phyloP scores from a whole-genome alignment of 2,329 filamentous ascomycete species.

The Magnaporthiopsis rhizophila region DNA sequence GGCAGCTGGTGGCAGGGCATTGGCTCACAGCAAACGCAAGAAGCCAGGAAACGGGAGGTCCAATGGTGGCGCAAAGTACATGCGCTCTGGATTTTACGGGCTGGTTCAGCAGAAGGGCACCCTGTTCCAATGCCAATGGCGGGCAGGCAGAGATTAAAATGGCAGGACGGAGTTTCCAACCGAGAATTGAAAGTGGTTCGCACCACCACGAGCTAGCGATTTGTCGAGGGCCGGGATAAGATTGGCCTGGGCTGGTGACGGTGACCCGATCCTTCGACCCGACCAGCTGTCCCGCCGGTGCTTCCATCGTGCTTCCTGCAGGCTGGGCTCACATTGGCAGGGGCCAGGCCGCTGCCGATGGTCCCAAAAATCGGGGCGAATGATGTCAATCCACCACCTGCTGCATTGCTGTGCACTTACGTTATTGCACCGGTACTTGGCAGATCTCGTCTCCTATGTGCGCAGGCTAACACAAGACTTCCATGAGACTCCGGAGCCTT shows the following conservation, averaged over 20 bases:
- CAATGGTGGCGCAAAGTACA: background rate
- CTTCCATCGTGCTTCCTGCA: background rate
- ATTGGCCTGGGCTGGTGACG: background rate
- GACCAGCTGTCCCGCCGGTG: background rate
- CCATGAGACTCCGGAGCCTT: background rate
- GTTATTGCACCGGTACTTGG: too few species aligned
- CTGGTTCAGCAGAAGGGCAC: background rate
- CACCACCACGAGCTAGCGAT: background rate
- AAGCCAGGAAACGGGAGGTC: background rate
- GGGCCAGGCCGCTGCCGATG: conserved; percentile 1
- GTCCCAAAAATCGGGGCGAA: conserved; percentile 1
- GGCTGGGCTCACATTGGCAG: background rate
- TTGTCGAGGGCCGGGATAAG: background rate
- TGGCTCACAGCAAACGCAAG: background rate
- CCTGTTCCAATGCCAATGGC: background rate
- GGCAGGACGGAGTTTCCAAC: background rate
- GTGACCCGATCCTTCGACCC: background rate
- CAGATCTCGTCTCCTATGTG: background rate
- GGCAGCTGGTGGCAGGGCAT: background rate
- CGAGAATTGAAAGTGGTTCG: background rate
- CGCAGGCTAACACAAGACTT: background rate
- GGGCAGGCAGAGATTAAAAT: background rate
- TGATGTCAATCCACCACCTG: conserved; percentile 4
- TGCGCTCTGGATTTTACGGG: background rate
- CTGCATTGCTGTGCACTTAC: background rate